Evolutionary conservation across 1,139 yeast species (phyloP).

Genomic region (Hemisphaericaspora lyxosophila): DNA sequence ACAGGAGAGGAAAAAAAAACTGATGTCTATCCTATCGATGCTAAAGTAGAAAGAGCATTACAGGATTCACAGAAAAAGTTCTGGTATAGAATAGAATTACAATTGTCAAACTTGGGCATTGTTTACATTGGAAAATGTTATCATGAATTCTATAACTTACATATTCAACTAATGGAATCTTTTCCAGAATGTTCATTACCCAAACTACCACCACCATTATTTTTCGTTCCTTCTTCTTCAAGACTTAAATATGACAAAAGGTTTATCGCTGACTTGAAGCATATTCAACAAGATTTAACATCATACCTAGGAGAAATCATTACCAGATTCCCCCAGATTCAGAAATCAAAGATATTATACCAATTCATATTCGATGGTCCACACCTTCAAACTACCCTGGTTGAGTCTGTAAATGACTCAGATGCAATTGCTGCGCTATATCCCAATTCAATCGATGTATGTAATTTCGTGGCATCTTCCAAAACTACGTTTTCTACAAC

Average conservation of each 20-base stretch:
- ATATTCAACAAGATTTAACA: slow-evolving; percentile 35
- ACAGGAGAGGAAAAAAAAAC: background rate
- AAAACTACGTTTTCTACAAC: slow-evolving; percentile 25
- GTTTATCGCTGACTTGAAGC: slow-evolving; percentile 21
- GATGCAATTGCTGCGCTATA: slow-evolving; percentile 23
- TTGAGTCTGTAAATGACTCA: slow-evolving; percentile 11
- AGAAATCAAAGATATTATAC: slow-evolving; percentile 17
- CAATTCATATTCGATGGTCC: slow-evolving; percentile 17
- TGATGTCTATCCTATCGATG: slow-evolving; percentile 1
- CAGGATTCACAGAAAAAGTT: slow-evolving; percentile 17
- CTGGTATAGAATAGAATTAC: slow-evolving; percentile 36
- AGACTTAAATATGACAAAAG: slow-evolving; percentile 16
- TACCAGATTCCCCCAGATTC: slow-evolving; percentile 13
- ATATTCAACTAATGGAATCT: slow-evolving; percentile 21
- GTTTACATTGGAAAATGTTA: slow-evolving; percentile 32
- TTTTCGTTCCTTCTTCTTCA: slow-evolving; percentile 8
- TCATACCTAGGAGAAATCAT: slow-evolving; percentile 32
- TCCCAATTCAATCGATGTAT: slow-evolving; percentile 25
- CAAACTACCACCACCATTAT: slow-evolving; percentile 39
- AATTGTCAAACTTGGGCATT: slow-evolving; percentile 22
- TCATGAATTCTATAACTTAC: slow-evolving; percentile 38
- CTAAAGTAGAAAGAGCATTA: slow-evolving; percentile 10
- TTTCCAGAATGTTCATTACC: slow-evolving; percentile 23
- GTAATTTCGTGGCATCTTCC: slow-evolving; percentile 4
- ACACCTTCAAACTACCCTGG: slow-evolving; percentile 10